Evolutionary conservation across 129 eudicot species (phyloP).

Genomic region (Tagetes patula): DNA sequence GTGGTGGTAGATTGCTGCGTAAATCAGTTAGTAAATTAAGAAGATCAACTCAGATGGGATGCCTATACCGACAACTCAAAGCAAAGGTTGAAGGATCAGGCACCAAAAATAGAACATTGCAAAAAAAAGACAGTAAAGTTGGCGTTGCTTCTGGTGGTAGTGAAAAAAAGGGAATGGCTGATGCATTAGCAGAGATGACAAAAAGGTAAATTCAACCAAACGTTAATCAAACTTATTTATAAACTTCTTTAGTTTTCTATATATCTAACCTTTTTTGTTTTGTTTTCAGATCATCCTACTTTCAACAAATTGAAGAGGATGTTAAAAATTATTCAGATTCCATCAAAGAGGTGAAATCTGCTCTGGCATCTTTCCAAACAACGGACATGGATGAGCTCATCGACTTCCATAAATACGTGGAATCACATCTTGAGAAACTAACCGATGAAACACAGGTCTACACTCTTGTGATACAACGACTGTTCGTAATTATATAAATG

Average conservation of each 20-base stretch:
- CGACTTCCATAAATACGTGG: slow-evolving; percentile 63
- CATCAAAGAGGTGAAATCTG: slow-evolving; percentile 60
- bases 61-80: slow-evolving; percentile 69
- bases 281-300: slow-evolving; percentile 72
- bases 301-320: slow-evolving; percentile 87
- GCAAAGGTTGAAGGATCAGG: slow-evolving; percentile 90
- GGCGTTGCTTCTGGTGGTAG: slow-evolving; percentile 46
- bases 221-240: not conserved
- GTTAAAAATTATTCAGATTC: slow-evolving; percentile 54
- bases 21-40: slow-evolving; percentile 58
- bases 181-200: slow-evolving; percentile 94
- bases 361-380: slow-evolving; percentile 57
- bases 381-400: slow-evolving; percentile 74
- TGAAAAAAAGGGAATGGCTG: slow-evolving; percentile 80
- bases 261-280: not conserved
- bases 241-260: not conserved
- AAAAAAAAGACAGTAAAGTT: slow-evolving; percentile 42
- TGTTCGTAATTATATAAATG: not conserved
- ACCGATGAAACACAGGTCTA: slow-evolving; percentile 84
- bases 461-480: not conserved
- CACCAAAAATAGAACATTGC: slow-evolving; percentile 41
- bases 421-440: slow-evolving; percentile 76
- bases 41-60: slow-evolving; percentile 92
- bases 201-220: slow-evolving; percentile 49
- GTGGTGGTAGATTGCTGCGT: slow-evolving; percentile 43